A percentile compares a stretch with the other conserved stretches of the same genome.
These are phyloP conservation scores for Prunus yedoensis DNA, from an alignment of 331 rosid genomes.

Conservation along the genomic window DNA sequence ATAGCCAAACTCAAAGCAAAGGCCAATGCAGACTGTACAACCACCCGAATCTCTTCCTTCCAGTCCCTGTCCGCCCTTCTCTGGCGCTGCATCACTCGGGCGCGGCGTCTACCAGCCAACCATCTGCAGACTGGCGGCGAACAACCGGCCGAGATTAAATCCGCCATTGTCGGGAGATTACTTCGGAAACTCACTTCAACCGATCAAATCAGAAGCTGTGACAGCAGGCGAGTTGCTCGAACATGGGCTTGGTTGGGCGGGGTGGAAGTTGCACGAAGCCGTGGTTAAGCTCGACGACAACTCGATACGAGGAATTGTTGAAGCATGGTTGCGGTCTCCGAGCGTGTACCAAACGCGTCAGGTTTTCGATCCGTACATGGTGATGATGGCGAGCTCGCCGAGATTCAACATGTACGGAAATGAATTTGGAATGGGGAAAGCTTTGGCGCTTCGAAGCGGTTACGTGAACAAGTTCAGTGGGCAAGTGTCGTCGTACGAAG, in stretches of 20 bases:
- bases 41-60: constrained; percentile 54
- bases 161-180: constrained; percentile 42
- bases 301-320: background rate
- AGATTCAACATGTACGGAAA: constrained; percentile 63
- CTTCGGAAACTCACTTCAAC: constrained; percentile 46
- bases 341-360: background rate
- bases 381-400: constrained; percentile 66
- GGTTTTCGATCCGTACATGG: constrained; percentile 14
- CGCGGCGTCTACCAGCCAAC: constrained; percentile 21
- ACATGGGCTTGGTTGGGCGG: constrained; percentile 57
- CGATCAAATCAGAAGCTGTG: background rate
- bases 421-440: constrained; percentile 78
- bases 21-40: constrained; percentile 47
- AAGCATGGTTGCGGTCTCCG: constrained; percentile 51
- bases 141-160: constrained; percentile 46
- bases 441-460: constrained; percentile 54
- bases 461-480: constrained; percentile 53
- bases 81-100: constrained; percentile 59
- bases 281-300: constrained; percentile 27
- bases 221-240: too few species aligned
- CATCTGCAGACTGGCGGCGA: constrained; percentile 32
- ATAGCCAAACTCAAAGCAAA: constrained; percentile 54
- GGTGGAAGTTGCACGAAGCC: constrained; percentile 49
- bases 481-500: constrained; percentile 49
- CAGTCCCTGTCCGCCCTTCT: constrained; percentile 66